Evolutionary conservation across 768 basidiomycete genomes (phyloP), one percentile per base, ranked within the genome.

Genomic region (Lentinula aciculospora): DNA sequence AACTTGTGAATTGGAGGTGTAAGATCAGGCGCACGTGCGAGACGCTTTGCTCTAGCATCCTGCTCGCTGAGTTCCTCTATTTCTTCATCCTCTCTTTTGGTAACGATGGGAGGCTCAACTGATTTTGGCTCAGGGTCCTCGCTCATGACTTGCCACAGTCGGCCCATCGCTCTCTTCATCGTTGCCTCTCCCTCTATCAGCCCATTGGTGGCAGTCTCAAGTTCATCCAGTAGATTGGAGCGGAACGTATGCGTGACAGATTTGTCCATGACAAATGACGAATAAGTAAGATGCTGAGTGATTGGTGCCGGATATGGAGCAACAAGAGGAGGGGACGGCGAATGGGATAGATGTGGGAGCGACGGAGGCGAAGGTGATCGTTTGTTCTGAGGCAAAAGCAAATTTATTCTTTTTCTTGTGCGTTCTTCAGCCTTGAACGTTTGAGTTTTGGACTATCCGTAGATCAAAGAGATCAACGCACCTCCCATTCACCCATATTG

Each of bases 191-290:
- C 90, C 72, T 93, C 89, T 47, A 94, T 88, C 45, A 94, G 81
- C 44, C 83, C 84, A 66, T 90, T 92, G 9, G 91, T 92, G 13
- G 91, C 85, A 51, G 87, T 75, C 62, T 92, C 89, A 13, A 94
- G 77, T 64, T 92, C 90, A 61, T 90, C 86, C 23, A 93, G 72
- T 48, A 93, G 72, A 57, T 76, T 78, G 32, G 91, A 88, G 44
- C 91, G 88, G 71, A 92, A 94, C 3, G 92, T 84, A 68, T 90
- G 88, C 17, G 88, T 90, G 15, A 90, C 83, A 7, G 89, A 81
- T 61, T 86, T 89, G 68, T 94, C 92, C 79, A 93, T 80, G 13
- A 94, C 90, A 63, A 92, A 90, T 0, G 91, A 89, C 19, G 90
- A 81, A 70, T 89, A 93, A 60, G 80, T 86, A 59, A 85, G 77